Percentiles rank a stretch among this genome's conserved stretches.
Evolutionary conservation across 2,329 filamentous ascomycete genomes (phyloP).

Genomic region (Hypoxylon sp.): DNA sequence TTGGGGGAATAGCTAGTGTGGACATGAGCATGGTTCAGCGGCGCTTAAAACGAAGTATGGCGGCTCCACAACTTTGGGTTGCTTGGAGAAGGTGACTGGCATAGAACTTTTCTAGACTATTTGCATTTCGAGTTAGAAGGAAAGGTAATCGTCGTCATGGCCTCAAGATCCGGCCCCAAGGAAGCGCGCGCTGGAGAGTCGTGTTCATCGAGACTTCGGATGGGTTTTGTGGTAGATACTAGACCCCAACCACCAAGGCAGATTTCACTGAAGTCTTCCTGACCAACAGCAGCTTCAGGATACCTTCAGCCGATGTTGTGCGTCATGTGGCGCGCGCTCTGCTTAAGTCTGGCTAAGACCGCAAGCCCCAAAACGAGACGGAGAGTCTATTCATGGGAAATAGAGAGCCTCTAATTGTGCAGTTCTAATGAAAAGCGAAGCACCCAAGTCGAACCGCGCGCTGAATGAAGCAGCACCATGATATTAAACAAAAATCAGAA

Average conservation of each 20-base stretch:
- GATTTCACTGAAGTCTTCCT: constrained; percentile 27
- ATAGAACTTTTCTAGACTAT: constrained; percentile 40
- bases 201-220: constrained; percentile 24
- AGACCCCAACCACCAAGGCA: constrained; percentile 41
- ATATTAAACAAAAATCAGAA: constrained; percentile 21
- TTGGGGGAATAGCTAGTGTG: constrained; percentile 33
- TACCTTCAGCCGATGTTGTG: constrained; percentile 42
- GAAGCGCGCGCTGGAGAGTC: constrained; percentile 48
- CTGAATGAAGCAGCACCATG: constrained; percentile 49
- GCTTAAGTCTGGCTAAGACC: constrained; percentile 32
- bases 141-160: constrained; percentile 25
- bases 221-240: constrained; percentile 40
- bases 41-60: constrained; percentile 49
- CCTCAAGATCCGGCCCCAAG: constrained; percentile 27
- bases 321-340: constrained; percentile 52
- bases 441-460: constrained; percentile 52
- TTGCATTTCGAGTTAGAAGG: constrained; percentile 28
- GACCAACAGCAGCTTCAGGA: constrained; percentile 40
- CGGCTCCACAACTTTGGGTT: constrained; percentile 45
- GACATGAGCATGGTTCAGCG: constrained; percentile 36
- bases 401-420: constrained; percentile 45
- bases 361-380: constrained; percentile 33
- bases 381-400: constrained; percentile 31
- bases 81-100: constrained; percentile 44
- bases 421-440: constrained; percentile 45